Evolutionary conservation across 2,329 filamentous ascomycete genomes (phyloP), one percentile per base, ranked within the genome.

Genomic region (Bimuria novae-zelandiae): DNA sequence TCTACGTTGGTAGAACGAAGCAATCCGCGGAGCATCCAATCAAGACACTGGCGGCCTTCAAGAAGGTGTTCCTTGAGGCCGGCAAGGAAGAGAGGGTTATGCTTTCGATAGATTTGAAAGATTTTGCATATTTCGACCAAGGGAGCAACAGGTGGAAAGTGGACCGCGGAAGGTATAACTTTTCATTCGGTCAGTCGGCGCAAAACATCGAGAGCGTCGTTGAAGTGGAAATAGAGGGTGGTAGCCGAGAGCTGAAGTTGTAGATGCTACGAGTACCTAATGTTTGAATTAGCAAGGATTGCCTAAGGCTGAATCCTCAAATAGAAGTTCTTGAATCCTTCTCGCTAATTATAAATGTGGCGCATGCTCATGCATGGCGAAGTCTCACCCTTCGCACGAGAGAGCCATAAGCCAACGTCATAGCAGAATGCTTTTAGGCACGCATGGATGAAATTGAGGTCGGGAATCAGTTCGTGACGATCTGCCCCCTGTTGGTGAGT

Each of bases 41-140:
- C 56, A 89, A 89, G 74, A 87, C 89, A 68, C 77, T 90, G 3
- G 84, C 82, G 7, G 86, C 85, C 0, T 90, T 89, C 63, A 80
- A 82, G 56, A 89, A 89, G 71, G 80, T 88, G 0, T 78, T 74
- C 44, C 71, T 90, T 3, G 77, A 82, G 39, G 75, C 80, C 1
- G 84, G 83, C 3, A 80, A 87, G 73, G 79, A 75, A 39, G 80
- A 83, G 74, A 76, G 61, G 6, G 83, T 85, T 1, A 75, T 79
- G n/a, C 77, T 92, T 7, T 29, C 51, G 3, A 44, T 70, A 12
- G 33, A 43, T 16, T 41, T 56, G 4, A 64, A 55, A 25, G 68
- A 71, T 36, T 68, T 72, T 52, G 69, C 69, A 2, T 71, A 65
- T 50, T 72, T 68, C 42, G 63, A 70, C 51, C 67, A 72, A 47